Evolutionary conservation across 2,329 filamentous ascomycete genomes (phyloP).

Genomic region (Cytospora piceicola): DNA sequence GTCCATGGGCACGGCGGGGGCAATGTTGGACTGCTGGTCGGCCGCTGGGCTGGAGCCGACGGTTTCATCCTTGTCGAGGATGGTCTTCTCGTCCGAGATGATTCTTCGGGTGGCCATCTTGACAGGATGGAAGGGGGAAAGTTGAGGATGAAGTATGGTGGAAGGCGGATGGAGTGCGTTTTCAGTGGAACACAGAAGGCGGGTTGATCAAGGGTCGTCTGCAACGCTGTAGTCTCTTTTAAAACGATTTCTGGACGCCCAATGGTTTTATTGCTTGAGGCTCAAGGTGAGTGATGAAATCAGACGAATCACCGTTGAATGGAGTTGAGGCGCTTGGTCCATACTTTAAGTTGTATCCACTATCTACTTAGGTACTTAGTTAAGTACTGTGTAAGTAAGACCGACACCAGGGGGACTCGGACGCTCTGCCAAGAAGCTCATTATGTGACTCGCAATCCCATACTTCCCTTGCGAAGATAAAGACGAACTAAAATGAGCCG

Average conservation of each 20-base stretch:
- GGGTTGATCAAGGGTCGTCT: not conserved
- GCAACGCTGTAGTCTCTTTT: not conserved
- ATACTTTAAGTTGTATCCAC: not conserved
- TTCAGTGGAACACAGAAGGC: not conserved
- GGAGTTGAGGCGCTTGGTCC: not conserved
- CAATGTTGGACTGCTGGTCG: conserved; percentile 68
- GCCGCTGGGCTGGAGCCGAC: conserved; percentile 45
- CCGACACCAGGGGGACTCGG: not conserved
- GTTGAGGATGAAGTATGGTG: not conserved
- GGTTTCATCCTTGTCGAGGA: conserved; percentile 63
- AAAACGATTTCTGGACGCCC: not conserved
- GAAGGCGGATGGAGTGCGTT: not conserved
- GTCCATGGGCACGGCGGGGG: conserved; percentile 83
- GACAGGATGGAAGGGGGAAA: not conserved
- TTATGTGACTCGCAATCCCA: not conserved
- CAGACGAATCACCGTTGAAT: not conserved
- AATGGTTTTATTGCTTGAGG: not conserved
- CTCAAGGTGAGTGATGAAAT: not conserved
- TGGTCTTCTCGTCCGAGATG: conserved; percentile 66
- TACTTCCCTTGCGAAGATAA: not conserved
- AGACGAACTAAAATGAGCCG: no score
- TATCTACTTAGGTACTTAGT: no score
- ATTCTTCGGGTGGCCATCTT: conserved; percentile 73
- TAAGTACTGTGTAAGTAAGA: not conserved
- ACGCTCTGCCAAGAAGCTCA: not conserved